Conservation (phyloP, 2,329 filamentous ascomycete genomes). For the Fusarium neocosmosporiellum region DNA sequence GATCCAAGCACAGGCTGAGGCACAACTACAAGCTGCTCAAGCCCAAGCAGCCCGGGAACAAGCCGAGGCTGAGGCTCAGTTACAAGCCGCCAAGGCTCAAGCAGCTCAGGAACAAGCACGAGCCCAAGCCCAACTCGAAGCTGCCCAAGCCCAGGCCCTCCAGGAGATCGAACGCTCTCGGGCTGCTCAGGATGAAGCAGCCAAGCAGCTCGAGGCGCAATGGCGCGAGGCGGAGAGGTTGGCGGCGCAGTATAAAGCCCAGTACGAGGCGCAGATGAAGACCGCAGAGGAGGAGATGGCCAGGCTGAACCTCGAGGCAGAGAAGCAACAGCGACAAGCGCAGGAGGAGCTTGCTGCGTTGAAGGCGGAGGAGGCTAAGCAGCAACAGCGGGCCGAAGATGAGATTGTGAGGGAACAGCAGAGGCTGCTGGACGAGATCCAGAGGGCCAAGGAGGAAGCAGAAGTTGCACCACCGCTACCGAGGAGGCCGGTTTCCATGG, state of each 20-base stretch:
- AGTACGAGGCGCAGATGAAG: conserved; percentile 27
- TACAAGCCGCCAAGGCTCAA: not conserved
- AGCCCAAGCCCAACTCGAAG: conserved; percentile 3
- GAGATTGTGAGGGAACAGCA: conserved; percentile 30
- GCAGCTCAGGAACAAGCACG: not conserved
- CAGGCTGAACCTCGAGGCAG: conserved; percentile 6
- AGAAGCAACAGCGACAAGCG: conserved; percentile 4
- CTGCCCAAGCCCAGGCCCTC: not conserved
- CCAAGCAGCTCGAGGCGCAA: conserved; percentile 27
- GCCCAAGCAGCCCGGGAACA: not conserved
- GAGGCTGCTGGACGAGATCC: conserved; percentile 30
- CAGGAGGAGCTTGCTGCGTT: conserved; percentile 4
- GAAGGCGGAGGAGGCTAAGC: conserved; percentile 17
- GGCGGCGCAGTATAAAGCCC: conserved; percentile 35
- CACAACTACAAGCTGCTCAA: not conserved
- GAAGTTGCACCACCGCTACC: conserved; percentile 19
- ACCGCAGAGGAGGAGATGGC: conserved; percentile 20
- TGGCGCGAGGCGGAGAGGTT: conserved; percentile 36
- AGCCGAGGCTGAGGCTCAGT: not conserved
- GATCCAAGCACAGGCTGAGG: not conserved
- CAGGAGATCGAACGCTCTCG: not conserved
- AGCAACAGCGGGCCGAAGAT: conserved; percentile 3
- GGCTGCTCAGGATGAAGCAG: not conserved
- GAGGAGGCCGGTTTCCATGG: conserved; percentile 16
- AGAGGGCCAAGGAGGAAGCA: not conserved